These are phyloP conservation scores for Pseudomassariella vexata DNA, from an alignment of 2,329 filamentous ascomycete genomes.

Conservation along the genomic window DNA sequence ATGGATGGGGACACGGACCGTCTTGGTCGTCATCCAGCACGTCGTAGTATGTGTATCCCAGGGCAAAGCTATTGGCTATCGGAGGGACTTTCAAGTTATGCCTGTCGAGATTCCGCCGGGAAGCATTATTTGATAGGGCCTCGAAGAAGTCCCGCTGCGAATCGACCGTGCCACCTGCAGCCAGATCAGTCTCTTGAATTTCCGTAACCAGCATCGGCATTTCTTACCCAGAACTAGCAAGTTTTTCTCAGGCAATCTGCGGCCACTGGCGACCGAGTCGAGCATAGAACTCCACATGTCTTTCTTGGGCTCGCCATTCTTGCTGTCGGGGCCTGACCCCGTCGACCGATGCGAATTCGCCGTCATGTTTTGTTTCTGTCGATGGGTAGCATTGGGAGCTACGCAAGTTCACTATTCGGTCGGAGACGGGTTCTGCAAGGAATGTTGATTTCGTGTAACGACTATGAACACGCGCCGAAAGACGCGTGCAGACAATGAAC, in stretches of 20 bases:
- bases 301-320: constrained; percentile 68
- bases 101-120: constrained; percentile 47
- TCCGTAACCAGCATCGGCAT: background rate
- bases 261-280: constrained; percentile 82
- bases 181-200: constrained; percentile 16
- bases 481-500: too few species aligned
- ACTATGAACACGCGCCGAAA: too few species aligned
- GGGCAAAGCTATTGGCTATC: constrained; percentile 83
- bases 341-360: constrained; percentile 47
- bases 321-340: constrained; percentile 43
- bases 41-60: constrained; percentile 94
- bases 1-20: constrained; percentile 45
- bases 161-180: constrained; percentile 70
- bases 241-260: constrained; percentile 87
- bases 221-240: constrained; percentile 72
- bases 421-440: too few species aligned
- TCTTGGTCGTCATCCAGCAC: constrained; percentile 92
- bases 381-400: constrained; percentile 4
- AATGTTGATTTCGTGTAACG: too few species aligned
- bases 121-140: constrained; percentile 48
- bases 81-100: constrained; percentile 61
- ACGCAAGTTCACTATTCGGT: too few species aligned
- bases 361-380: constrained; percentile 34
- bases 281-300: constrained; percentile 95
- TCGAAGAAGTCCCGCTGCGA: constrained; percentile 82